phyloP scores from a whole-genome alignment of 176 grass and related monocot genomes.

The Urochloa ruziziensis region DNA sequence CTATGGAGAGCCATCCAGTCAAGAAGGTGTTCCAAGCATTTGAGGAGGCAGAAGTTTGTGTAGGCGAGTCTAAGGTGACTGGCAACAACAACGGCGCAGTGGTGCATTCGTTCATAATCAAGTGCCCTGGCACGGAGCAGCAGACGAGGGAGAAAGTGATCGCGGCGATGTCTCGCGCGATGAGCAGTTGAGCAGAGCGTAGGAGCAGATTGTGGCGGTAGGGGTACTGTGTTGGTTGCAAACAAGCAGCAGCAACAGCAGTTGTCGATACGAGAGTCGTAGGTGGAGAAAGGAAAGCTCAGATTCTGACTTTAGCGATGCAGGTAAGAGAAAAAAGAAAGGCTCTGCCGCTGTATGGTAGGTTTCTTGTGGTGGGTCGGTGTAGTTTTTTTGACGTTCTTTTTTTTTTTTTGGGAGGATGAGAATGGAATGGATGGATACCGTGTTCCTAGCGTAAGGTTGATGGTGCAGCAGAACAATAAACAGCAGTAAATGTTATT shows the following conservation, averaged over 20 bases:
- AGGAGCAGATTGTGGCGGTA: slow-evolving; percentile 12
- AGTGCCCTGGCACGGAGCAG: slow-evolving; percentile 68
- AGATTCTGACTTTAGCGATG: slow-evolving; percentile 53
- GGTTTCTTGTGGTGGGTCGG: slow-evolving; percentile 32
- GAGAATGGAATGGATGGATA: slow-evolving; percentile 15
- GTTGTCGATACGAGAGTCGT: slow-evolving; percentile 56
- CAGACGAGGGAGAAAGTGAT: slow-evolving; percentile 88
- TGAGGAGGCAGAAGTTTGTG: slow-evolving; percentile 65
- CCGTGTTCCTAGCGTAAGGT: slow-evolving; percentile 52
- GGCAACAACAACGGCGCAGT: slow-evolving; percentile 50
- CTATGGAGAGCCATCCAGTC: slow-evolving; percentile 67
- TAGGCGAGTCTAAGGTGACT: slow-evolving; percentile 70
- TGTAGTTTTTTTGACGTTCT: slow-evolving; percentile 53
- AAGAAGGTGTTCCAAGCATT: slow-evolving; percentile 77
- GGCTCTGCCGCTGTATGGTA: slow-evolving; percentile 40
- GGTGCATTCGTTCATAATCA: slow-evolving; percentile 81
- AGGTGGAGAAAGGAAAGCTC: slow-evolving; percentile 47
- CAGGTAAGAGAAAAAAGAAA: slow-evolving; percentile 28
- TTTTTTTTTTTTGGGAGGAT: slow-evolving; percentile 26
- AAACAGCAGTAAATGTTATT: slow-evolving; percentile 40
- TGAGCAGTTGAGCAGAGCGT: slow-evolving; percentile 51
- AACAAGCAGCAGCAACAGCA: slow-evolving; percentile 32
- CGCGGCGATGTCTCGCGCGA: slow-evolving; percentile 55
- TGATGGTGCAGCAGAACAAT: slow-evolving; percentile 44
- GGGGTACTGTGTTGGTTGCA: slow-evolving; percentile 27